These are phyloP conservation scores for Neurospora intermedia DNA, from an alignment of 495 filamentous ascomycete species.

Conservation along the genomic window DNA sequence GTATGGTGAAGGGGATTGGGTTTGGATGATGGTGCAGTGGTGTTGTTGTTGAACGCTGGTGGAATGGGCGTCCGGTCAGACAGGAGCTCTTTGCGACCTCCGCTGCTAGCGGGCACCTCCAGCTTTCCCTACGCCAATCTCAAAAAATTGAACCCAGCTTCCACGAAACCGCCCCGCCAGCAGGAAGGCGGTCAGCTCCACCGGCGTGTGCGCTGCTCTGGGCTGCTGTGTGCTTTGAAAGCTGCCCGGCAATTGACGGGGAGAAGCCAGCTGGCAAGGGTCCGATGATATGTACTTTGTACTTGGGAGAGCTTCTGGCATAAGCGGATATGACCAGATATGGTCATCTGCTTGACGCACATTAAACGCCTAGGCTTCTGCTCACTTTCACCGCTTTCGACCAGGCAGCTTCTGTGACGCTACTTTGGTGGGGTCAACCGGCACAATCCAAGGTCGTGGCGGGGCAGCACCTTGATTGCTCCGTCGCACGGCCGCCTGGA, in stretches of 20 bases:
- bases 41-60: background rate
- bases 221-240: background rate
- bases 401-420: background rate
- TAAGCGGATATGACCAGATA: background rate
- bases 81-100: constrained; percentile 4
- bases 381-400: background rate
- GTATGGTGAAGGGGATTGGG: background rate
- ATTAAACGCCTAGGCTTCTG: background rate
- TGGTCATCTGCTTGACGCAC: background rate
- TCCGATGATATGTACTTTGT: background rate
- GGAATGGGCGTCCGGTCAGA: background rate
- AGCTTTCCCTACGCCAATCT: constrained; percentile 13
- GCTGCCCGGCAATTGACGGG: background rate
- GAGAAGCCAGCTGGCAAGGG: background rate
- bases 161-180: constrained; percentile 4
- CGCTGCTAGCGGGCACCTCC: constrained; percentile 12
- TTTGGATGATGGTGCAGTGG: background rate
- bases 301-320: background rate
- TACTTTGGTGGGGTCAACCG: background rate
- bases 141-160: constrained; percentile 22
- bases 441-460: background rate
- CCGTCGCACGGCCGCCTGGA: background rate
- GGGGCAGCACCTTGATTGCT: background rate
- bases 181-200: background rate
- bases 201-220: background rate